phyloP scores from a whole-genome alignment of 208 protist genomes.

The Crithidia brevicula region DNA sequence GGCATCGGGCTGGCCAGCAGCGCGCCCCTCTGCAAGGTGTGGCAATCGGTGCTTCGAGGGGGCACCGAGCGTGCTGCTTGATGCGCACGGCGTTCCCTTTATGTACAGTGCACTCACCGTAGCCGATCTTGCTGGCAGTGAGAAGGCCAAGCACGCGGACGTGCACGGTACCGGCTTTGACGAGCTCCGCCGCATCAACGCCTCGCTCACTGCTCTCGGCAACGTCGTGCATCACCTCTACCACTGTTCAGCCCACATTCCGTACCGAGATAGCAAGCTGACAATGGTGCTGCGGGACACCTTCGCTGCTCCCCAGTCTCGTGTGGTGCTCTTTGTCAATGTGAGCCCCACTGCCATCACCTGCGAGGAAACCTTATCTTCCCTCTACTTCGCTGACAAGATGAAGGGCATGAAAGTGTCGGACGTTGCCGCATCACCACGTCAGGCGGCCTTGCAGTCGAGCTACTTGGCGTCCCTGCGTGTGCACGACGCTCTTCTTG shows the following conservation, averaged over 20 bases:
- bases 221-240: constrained; percentile 86
- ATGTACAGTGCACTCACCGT: constrained; percentile 82
- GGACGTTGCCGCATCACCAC: constrained; percentile 2
- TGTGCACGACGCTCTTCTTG: constrained; percentile 45
- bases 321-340: constrained; percentile 80
- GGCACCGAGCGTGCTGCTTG: constrained; percentile 44
- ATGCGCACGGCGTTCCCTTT: constrained; percentile 29
- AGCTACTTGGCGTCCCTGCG: constrained; percentile 43
- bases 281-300: constrained; percentile 83
- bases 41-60: constrained; percentile 31
- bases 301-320: constrained; percentile 61
- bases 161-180: constrained; percentile 62
- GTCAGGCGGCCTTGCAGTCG: constrained; percentile 24
- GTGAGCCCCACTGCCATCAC: constrained; percentile 69
- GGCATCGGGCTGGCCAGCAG: not conserved
- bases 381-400: constrained; percentile 87
- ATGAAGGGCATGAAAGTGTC: constrained; percentile 61
- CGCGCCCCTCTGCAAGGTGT: not conserved
- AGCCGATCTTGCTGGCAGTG: constrained; percentile 91
- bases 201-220: constrained; percentile 89
- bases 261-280: constrained; percentile 87
- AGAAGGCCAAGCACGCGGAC: constrained; percentile 70
- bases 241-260: constrained; percentile 60
- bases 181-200: constrained; percentile 90
- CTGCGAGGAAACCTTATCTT: constrained; percentile 76